Evolutionary conservation across 192 early-diverging fungal species (phyloP).

Genomic region (Coemansia interrupta): DNA sequence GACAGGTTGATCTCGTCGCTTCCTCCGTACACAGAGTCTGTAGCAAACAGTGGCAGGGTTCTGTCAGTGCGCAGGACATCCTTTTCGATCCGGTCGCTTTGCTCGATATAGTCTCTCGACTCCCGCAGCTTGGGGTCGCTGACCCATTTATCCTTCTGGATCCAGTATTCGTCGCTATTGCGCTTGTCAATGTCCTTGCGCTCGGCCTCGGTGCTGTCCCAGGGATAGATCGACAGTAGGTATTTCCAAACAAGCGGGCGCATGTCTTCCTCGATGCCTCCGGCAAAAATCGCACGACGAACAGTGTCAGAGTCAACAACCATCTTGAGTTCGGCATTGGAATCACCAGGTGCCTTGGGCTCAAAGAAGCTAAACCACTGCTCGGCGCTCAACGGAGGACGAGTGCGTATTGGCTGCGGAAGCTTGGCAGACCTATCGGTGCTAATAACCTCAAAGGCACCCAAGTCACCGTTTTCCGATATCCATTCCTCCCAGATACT

Average conservation of each 20-base stretch:
- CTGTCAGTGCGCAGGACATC: conserved; percentile 96
- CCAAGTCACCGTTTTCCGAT: conserved; percentile 39
- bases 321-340: conserved; percentile 43
- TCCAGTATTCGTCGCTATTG: conserved; percentile 61
- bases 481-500: conserved; percentile 56
- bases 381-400: conserved; percentile 57
- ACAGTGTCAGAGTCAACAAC: conserved; percentile 53
- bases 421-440: conserved; percentile 29
- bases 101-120: conserved; percentile 63
- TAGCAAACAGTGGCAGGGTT: conserved; percentile 75
- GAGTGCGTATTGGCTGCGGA: conserved; percentile 46
- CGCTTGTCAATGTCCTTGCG: conserved; percentile 59
- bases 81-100: conserved; percentile 81
- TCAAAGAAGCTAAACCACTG: conserved; percentile 75
- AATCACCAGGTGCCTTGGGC: conserved; percentile 7
- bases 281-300: conserved; percentile 62
- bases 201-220: conserved; percentile 72
- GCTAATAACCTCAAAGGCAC: conserved; percentile 46
- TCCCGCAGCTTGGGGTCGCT: conserved; percentile 57
- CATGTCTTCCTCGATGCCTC: conserved; percentile 76
- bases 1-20: conserved; percentile 37
- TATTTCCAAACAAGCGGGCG: conserved; percentile 88
- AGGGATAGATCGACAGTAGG: conserved; percentile 78
- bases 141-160: conserved; percentile 65
- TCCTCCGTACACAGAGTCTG: conserved; percentile 59